Base-by-base conservation (phyloP, 2,329 filamentous ascomycete species). In the Rhinocladiella similis region DNA sequence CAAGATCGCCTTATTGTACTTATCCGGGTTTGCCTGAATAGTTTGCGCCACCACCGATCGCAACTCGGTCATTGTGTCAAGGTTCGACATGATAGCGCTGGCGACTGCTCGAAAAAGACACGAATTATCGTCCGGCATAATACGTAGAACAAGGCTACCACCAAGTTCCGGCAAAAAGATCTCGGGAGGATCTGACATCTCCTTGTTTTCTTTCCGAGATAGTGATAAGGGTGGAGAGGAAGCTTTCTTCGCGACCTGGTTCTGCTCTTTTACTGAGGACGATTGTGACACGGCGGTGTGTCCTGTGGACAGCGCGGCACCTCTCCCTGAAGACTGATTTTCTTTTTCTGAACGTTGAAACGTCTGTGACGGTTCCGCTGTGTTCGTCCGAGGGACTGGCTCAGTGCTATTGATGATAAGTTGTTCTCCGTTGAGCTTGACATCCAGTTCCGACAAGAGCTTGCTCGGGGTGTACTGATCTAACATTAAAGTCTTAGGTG, bases 71-170 rank as follows among this genome's bases (percentile, higher is more conserved):
- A 89, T 88, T 7, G 80, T 79, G 61, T 87, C 84, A 65, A 88
- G 79, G 1, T 79, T 77, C 29, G 83, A 82, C 47, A 90, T 83
- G n/a, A 96, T 80, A 2, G 89, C 89, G 52, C 87, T 88, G 14
- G 90, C 89, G 46, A 97, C 86, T 0, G 93, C 92, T 25, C 91
- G 89, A 73, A 97, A 97, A 67, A 97, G 85, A 74, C 93, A 97
- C 56, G 87, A 91, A 73, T 97, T 97, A 72, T 97, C 93, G 68
- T 97, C 93, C 3, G 92, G 91, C 93, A 97, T 97, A 49, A 97
- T 90, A 13, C 93, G 87, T 16, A 97, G 82, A 7, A 95, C 88
- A 16, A 83, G 72, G 1, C 79, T 82, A 46, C 82, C 83, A 29
- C 75, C 75, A 47, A 83, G 80, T 25, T 79, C 75, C 5, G 83